Conservation (phyloP, 371 early-diverging fungal genomes). For the Actinomortierella wolfii region DNA sequence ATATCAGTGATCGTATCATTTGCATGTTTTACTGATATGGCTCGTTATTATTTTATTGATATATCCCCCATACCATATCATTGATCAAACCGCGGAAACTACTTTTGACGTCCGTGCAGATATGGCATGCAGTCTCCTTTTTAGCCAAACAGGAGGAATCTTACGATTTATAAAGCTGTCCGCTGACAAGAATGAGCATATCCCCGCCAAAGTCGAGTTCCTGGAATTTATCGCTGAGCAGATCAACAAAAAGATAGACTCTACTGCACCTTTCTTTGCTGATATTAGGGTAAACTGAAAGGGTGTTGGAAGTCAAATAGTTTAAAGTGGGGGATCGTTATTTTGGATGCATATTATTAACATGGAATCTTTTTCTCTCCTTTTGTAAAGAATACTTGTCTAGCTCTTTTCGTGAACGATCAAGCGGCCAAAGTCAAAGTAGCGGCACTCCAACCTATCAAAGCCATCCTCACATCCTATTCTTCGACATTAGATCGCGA, state of each 20-base stretch:
- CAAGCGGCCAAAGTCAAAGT: conserved; percentile 23
- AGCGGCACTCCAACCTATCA: conserved; percentile 35
- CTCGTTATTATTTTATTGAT: not conserved
- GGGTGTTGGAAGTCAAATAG: not conserved
- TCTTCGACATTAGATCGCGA: conserved; percentile 31
- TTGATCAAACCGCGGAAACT: not conserved
- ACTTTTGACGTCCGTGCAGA: conserved; percentile 10
- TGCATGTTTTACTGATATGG: not conserved
- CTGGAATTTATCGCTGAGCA: conserved; percentile 45
- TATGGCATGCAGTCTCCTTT: conserved; percentile 36
- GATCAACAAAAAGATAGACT: conserved; percentile 22
- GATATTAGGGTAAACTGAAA: conserved; percentile 27
- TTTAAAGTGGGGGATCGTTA: not conserved
- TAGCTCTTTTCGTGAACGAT: conserved; percentile 31
- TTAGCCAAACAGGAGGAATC: conserved; percentile 30
- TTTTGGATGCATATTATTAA: not conserved
- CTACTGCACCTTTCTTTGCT: conserved; percentile 27
- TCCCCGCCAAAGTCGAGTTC: conserved; percentile 28
- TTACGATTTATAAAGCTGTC: conserved; percentile 29
- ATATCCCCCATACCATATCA: not conserved
- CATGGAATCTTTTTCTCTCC: not conserved
- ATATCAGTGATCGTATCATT: not conserved
- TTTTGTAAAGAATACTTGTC: conserved; percentile 21
- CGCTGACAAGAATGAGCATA: conserved; percentile 26
- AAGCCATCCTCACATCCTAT: conserved; percentile 30